These are phyloP conservation scores for Hamamelis virginiana DNA, from an alignment of 164 flowering plant genomes.

Conservation along the genomic window DNA sequence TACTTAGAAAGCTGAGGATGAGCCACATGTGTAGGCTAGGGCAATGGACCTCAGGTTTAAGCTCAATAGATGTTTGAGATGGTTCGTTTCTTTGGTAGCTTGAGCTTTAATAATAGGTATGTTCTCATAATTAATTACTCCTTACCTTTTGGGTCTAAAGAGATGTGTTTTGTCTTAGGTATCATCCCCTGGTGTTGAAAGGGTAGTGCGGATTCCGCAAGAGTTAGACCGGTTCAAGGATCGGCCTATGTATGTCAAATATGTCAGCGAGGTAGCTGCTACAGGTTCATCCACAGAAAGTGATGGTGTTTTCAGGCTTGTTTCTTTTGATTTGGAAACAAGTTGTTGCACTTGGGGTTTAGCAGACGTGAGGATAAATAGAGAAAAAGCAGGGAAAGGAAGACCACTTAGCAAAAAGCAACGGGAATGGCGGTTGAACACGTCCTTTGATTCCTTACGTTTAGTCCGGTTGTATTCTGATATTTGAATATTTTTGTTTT, in stretches of 20 bases:
- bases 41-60: neutral
- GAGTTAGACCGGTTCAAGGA: constrained; percentile 85
- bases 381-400: constrained; percentile 90
- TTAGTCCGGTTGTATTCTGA: constrained; percentile 74
- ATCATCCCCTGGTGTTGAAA: constrained; percentile 88
- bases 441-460: constrained; percentile 62
- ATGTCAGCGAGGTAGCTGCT: constrained; percentile 32
- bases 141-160: constrained; percentile 7
- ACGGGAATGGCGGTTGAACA: constrained; percentile 71
- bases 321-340: constrained; percentile 63
- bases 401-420: constrained; percentile 89
- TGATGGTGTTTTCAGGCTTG: constrained; percentile 79
- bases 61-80: neutral
- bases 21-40: neutral
- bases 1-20: neutral
- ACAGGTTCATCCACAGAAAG: constrained; percentile 39
- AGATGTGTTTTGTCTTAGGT: constrained; percentile 41
- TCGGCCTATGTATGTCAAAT: constrained; percentile 66
- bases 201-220: constrained; percentile 69
- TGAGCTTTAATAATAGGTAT: no score
- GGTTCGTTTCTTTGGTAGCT: neutral
- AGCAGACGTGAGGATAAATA: constrained; percentile 80
- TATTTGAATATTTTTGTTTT: constrained; percentile 16
- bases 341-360: constrained; percentile 73
- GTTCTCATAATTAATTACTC: neutral